phyloP scores from a whole-genome alignment of 768 basidiomycete genomes.

The Boletus tomentosulus region DNA sequence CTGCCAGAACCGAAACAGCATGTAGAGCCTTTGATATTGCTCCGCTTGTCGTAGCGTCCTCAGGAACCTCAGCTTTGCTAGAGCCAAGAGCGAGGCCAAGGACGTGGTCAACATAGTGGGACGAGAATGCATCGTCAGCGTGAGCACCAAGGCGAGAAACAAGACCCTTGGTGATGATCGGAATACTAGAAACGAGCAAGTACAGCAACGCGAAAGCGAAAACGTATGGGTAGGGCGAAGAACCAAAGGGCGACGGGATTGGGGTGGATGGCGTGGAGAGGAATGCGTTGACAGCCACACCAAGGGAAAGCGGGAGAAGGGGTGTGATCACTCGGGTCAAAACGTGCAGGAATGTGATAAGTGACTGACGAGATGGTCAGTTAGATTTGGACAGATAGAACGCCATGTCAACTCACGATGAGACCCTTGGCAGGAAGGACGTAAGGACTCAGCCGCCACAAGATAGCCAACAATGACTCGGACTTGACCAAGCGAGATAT shows the following conservation, averaged over 20 bases:
- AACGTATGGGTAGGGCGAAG: constrained; percentile 66
- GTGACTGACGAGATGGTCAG: constrained; percentile 35
- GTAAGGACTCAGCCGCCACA: constrained; percentile 18
- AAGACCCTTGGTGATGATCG: constrained; percentile 62
- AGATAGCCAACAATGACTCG: constrained; percentile 13
- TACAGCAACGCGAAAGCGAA: constrained; percentile 64
- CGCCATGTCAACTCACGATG: constrained; percentile 14
- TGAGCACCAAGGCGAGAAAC: constrained; percentile 91
- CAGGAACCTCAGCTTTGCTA: constrained; percentile 76
- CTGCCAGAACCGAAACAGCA: constrained; percentile 57
- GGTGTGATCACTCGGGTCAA: constrained; percentile 76
- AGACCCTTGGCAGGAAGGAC: constrained; percentile 20
- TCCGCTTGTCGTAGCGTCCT: constrained; percentile 34
- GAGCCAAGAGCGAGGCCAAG: constrained; percentile 83
- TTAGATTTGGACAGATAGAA: constrained; percentile 1
- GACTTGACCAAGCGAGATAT: neutral
- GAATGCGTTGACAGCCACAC: constrained; percentile 33
- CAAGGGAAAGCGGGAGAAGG: constrained; percentile 66
- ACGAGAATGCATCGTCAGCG: constrained; percentile 60
- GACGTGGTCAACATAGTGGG: constrained; percentile 78
- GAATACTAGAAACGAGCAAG: constrained; percentile 74
- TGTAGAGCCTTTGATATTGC: constrained; percentile 17
- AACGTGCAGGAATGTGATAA: constrained; percentile 69
- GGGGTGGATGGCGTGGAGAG: constrained; percentile 15
- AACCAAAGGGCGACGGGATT: constrained; percentile 22